Base-by-base conservation (phyloP, 495 filamentous ascomycete species). In the Ascobolus immersus region DNA sequence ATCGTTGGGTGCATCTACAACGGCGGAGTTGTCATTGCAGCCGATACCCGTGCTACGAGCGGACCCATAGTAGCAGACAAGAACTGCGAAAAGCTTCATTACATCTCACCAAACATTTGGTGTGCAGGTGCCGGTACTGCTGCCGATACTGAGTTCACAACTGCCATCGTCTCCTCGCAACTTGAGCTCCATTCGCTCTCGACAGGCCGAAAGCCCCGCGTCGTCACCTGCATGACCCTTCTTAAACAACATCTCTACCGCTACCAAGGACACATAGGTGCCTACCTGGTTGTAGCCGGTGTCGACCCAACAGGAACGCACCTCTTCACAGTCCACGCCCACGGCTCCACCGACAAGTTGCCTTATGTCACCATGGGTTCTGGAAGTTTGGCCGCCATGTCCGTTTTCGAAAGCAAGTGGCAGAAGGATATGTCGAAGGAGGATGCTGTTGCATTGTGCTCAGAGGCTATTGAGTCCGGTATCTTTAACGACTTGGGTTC, bases 11-110 rank as follows among this genome's bases (percentile, higher is more conserved):
- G 86, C 52, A 71, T 92, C 60, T 99, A 65, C 45, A 80, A 93
- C 56, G 84, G 82, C 28, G 89, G 89, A 33, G 89, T 99, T 34
- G 89, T 50, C 21, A 50, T 50, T 50, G 47, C 47, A 24, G 46
- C 47, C 89, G 89, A 94, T 60, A 99, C 89, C 44, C 69, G 89
- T 70, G 89, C 89, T 35, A 99, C 89, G 25, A 82, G 77, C 40
- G 89, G 89, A 13, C 79, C 82, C 25, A 99, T 99, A 54, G 89
- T 99, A 47, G 89, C 89, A 51, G 89, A 99, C 69, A 99, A 99
- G 77, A 99, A 99, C 69, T 99, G 89, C 58, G 79, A 99, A 58
- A 99, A 99, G 62, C 69, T 99, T 32, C 89, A 99, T 59, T 99
- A 89, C 64, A 99, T 94, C 55, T 62, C 86, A 8, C 80, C 89